Percentiles rank a stretch among this genome's conserved stretches.
Evolutionary conservation across 257 asterid species (phyloP).

Genomic region (Penstemon davidsonii): DNA sequence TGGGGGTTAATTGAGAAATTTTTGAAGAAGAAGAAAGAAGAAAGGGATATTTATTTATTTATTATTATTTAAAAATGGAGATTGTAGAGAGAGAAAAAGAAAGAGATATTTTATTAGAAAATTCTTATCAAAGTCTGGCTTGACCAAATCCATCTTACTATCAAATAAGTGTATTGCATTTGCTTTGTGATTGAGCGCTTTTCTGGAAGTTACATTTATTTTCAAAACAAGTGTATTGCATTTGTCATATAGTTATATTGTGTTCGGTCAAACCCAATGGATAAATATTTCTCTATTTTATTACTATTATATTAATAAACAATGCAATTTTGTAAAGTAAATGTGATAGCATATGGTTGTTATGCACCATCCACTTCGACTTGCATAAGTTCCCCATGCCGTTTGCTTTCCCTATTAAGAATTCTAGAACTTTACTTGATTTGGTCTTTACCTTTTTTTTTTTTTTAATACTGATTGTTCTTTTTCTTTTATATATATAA

Average conservation of each 20-base stretch:
- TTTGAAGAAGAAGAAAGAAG: not conserved
- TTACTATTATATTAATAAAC: no score
- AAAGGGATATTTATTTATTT: not conserved
- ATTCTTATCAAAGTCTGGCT: no score
- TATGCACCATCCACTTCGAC: constrained; percentile 30
- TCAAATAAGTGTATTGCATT: no score
- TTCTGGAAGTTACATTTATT: no score
- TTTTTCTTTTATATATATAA: no score
- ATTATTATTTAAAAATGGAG: not conserved
- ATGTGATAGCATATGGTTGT: constrained; percentile 13
- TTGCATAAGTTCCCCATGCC: constrained; percentile 33
- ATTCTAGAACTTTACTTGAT: no score
- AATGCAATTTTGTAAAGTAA: no score
- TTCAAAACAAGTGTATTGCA: no score
- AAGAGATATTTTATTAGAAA: constrained; percentile 13
- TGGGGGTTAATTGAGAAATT: not conserved
- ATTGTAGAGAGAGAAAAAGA: constrained; percentile 10
- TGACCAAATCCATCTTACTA: no score
- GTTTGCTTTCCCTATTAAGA: not conserved
- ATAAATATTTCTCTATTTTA: not conserved
- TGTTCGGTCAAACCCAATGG: no score
- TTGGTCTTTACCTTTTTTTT: not conserved
- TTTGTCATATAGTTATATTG: no score
- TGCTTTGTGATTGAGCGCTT: no score
- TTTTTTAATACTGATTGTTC: not conserved